Base-by-base conservation (phyloP, 1,139 yeast species). In the Debaryomyces psychrophilus region DNA sequence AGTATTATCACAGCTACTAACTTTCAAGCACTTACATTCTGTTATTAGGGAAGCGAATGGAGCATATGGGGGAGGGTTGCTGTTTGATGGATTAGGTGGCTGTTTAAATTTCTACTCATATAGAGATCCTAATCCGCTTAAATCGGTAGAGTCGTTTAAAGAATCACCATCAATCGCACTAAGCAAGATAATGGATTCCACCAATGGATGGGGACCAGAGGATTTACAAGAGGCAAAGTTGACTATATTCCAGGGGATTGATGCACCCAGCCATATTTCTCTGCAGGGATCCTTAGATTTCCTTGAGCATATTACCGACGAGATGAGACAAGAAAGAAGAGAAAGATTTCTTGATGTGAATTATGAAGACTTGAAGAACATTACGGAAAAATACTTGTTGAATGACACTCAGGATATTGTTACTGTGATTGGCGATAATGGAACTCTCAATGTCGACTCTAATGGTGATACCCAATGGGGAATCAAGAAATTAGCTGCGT, bases 21-120 rank as follows among this genome's bases (percentile, higher is more conserved):
- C 96, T 0, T 92, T 86, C 67, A 87, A 88, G 61, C 82, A 88
- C 55, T 73, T 95, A 42, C 99, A 93, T 64, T 82, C 90, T 9
- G 96, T 90, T 51, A 84, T 93, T 37, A 81, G 99, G 56, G 99
- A 93, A 64, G 83, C 93, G 58, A 97, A 97, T 50, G 99, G 99
- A 45, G 99, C 99, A 0, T 93, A 93, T 61, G 99, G 99, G 7
- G 98, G 97, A 9, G 99, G 99, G 2, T 87, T 96, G 12, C 73
- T 80, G 14, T 92, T 84, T 62, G 89, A 86, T 60, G 92, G 95
- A 0, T 64, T 90, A 25, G 90, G 88, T 45, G 98, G 98, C 0
- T 62, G 85, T 2, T 79, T 92, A 57, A 81, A 87, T 44, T 90
- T 79, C 68, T 95, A 87, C 67, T 90, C 97, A 0, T 93, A 93